Evolutionary conservation across 345 rosid species (phyloP), one percentile per base, ranked within the genome.

Genomic region (Turnera subulata): DNA sequence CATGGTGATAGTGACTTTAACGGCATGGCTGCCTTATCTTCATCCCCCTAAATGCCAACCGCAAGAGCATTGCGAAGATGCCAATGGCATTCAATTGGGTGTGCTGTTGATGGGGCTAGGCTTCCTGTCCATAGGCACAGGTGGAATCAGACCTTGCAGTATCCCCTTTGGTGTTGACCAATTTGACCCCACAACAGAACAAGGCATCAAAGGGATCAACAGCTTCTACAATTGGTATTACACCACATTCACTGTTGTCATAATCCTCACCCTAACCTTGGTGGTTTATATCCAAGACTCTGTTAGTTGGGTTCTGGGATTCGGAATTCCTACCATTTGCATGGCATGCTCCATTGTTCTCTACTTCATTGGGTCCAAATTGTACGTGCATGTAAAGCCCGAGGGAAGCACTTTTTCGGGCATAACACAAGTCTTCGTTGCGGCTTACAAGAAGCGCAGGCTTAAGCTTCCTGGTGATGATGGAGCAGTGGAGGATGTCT

Each of bases 151-250:
- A 6, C 90, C 98, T 0, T 82, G 92, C 60, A 76, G 85, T 61
- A 75, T 88, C 43, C 98, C 98, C 0, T 91, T 91, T 60, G 80
- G 90, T 17, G 81, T 91, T 0, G 96, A 88, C 49, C 96, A 91
- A 50, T 88, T 91, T 46, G 95, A 91, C 53, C 69, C 67, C 6
- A 64, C 84, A 32, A 88, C 88, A 0, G 92, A 82, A 40, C 73
- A 81, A 58, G 98, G 98, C 12, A 33, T 45, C 15, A 79, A 76
- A 70, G 96, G 85, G 50, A 75, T 79, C 55, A 83, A 49, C 62
- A 88, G 84, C 63, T 91, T 81, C 66, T 88, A 66, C 65, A 91
- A 84, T 19, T 85, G 93, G 86, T 89, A 88, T 69, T 91, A 84
- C 72, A 55, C 76, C 0, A 64, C 86, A 18, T 86, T 82, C 51